Percentiles rank a stretch among this genome's conserved stretches.
Evolutionary conservation across 805 yeast species (phyloP).

Genomic region (Metschnikowia dekortorum): DNA sequence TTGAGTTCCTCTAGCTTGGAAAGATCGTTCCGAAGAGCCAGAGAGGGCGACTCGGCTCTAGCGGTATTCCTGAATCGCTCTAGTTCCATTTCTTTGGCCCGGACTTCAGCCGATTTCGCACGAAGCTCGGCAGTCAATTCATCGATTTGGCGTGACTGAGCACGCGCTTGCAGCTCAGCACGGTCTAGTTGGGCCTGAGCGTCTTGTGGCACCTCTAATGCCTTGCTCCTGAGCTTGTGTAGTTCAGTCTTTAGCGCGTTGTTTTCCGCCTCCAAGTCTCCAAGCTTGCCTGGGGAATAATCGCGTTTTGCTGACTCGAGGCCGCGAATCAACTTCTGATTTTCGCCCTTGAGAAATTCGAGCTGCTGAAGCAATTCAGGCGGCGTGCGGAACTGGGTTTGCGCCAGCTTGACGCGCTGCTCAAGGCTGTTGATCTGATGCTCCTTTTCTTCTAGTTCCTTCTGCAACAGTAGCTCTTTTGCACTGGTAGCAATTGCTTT

Average conservation of each 20-base stretch:
- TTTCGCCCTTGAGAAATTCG: constrained; percentile 17
- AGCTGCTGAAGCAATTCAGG: constrained; percentile 16
- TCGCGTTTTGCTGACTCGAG: constrained; percentile 5
- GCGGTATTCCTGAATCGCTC: background rate
- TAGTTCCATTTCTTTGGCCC: background rate
- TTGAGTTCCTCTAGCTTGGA: background rate
- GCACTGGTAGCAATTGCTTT: background rate
- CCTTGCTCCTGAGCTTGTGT: constrained; percentile 6
- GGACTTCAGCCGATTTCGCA: background rate
- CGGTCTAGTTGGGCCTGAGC: constrained; percentile 6
- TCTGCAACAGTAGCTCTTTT: constrained; percentile 4
- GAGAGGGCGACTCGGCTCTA: background rate
- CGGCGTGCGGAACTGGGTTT: constrained; percentile 8
- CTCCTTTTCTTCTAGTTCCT: constrained; percentile 10
- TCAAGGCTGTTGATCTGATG: constrained; percentile 9
- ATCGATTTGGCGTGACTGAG: background rate
- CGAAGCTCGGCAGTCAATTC: background rate
- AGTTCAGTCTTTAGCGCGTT: constrained; percentile 13
- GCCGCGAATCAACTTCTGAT: constrained; percentile 18
- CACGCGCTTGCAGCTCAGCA: constrained; percentile 1
- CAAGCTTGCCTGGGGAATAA: constrained; percentile 1
- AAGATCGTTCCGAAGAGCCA: background rate
- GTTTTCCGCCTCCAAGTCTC: constrained; percentile 8
- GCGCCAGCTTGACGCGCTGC: background rate
- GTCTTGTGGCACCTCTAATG: constrained; percentile 9